Percentiles rank a stretch among this genome's conserved stretches.
Conservation (phyloP, 805 yeast genomes). For the Isabelozyma heimii region DNA sequence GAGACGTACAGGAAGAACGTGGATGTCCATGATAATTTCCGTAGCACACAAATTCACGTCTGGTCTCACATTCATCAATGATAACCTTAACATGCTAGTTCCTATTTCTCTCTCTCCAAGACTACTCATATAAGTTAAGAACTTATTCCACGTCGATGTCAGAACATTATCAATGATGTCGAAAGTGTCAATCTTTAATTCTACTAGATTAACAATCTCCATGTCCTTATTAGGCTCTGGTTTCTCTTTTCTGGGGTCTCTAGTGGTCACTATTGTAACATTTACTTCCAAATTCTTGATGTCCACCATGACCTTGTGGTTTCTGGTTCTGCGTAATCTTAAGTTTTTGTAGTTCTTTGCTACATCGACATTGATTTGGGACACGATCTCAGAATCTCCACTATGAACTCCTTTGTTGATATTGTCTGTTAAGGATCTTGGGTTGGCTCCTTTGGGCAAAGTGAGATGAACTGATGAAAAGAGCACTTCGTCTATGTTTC, state of each 20-base stretch:
- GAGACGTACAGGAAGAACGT: slow-evolving; percentile 70
- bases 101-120: slow-evolving; percentile 71
- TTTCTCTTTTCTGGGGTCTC: slow-evolving; percentile 42
- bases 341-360: slow-evolving; percentile 43
- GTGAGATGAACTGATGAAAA: slow-evolving; percentile 81
- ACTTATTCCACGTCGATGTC: slow-evolving; percentile 88
- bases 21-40: slow-evolving; percentile 56
- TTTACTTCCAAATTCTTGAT: slow-evolving; percentile 50
- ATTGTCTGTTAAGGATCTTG: slow-evolving; percentile 44
- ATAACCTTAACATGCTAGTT: slow-evolving; percentile 56
- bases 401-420: slow-evolving; percentile 47
- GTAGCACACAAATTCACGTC: slow-evolving; percentile 60
- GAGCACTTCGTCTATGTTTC: slow-evolving; percentile 44
- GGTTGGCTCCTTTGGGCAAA: slow-evolving; percentile 46
- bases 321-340: slow-evolving; percentile 61
- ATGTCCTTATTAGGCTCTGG: slow-evolving; percentile 26
- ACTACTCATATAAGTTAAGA: slow-evolving; percentile 65
- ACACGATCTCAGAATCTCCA: slow-evolving; percentile 7
- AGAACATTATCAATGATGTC: slow-evolving; percentile 75
- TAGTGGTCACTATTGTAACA: slow-evolving; percentile 43
- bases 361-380: slow-evolving; percentile 19
- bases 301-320: slow-evolving; percentile 58
- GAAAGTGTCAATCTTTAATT: slow-evolving; percentile 50
- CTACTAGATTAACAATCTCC: slow-evolving; percentile 49
- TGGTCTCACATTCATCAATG: slow-evolving; percentile 63